Percentiles rank a stretch among this genome's conserved stretches.
These are phyloP conservation scores for Fusarium denticulatum DNA, from an alignment of 2,329 filamentous ascomycete genomes.

Conservation along the genomic window DNA sequence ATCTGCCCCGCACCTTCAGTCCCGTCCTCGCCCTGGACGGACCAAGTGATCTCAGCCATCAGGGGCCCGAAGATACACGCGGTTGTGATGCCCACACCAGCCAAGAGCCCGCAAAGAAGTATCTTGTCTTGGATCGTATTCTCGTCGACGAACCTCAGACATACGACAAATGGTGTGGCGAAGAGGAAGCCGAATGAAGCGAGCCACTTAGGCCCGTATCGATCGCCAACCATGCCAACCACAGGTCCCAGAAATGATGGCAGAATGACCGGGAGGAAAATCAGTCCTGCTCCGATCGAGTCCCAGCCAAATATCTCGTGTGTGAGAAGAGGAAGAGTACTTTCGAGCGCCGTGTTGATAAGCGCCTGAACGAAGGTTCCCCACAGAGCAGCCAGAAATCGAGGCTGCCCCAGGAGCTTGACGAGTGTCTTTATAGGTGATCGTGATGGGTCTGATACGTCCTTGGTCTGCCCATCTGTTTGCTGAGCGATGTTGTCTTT, in stretches of 20 bases:
- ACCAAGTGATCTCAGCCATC: constrained; percentile 51
- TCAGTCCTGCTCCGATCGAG: constrained; percentile 47
- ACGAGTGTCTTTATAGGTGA: constrained; percentile 39
- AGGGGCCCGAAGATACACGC: constrained; percentile 48
- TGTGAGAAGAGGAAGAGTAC: constrained; percentile 48
- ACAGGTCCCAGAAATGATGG: constrained; percentile 47
- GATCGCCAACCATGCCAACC: constrained; percentile 46
- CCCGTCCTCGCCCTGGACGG: constrained; percentile 39
- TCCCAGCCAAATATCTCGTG: constrained; percentile 46
- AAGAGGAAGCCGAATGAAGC: constrained; percentile 47
- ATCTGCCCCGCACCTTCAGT: constrained; percentile 42
- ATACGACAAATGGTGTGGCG: constrained; percentile 48
- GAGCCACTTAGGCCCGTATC: constrained; percentile 50
- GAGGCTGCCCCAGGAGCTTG: constrained; percentile 44
- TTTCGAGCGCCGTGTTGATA: constrained; percentile 48
- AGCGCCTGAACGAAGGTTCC: constrained; percentile 49
- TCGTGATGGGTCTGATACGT: not conserved
- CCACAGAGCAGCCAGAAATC: constrained; percentile 48
- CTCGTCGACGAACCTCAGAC: constrained; percentile 47
- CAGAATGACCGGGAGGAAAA: constrained; percentile 49
- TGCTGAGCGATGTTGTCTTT: not conserved
- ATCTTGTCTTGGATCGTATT: constrained; percentile 45
- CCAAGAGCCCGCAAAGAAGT: constrained; percentile 47
- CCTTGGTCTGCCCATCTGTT: constrained; percentile 1
- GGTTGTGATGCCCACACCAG: constrained; percentile 45